These are phyloP conservation scores for Hemisphaericaspora lyxosophila DNA, from an alignment of 1,139 yeast genomes.

Conservation along the genomic window DNA sequence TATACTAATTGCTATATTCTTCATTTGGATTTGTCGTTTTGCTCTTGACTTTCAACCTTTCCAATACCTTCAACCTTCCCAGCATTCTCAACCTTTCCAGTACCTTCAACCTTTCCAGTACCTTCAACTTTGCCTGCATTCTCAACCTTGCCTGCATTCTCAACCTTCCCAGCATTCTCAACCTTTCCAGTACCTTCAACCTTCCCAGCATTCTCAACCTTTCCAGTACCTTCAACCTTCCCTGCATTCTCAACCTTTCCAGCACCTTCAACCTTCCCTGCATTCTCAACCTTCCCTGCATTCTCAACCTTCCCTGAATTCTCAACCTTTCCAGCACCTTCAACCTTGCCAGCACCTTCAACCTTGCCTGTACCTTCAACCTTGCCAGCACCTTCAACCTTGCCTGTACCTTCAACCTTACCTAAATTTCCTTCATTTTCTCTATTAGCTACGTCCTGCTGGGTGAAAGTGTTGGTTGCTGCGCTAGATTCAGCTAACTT, in stretches of 20 bases:
- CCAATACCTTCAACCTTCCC: neutral
- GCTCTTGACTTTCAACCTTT: neutral
- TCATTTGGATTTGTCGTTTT: too few species aligned
- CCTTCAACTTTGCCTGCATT: slow-evolving; percentile 1
- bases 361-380: neutral
- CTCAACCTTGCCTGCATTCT: neutral
- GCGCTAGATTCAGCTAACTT: slow-evolving; percentile 6
- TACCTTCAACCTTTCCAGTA: neutral
- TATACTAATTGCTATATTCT: too few species aligned
- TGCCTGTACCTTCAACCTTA: neutral
- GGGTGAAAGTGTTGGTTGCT: too few species aligned
- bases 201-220: neutral
- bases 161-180: neutral
- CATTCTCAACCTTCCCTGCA: neutral
- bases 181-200: neutral
- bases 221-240: neutral
- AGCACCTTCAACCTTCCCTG: neutral
- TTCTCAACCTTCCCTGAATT: neutral
- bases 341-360: neutral
- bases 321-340: neutral
- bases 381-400: neutral
- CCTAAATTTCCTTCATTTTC: too few species aligned
- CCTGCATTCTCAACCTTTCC: neutral
- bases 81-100: neutral
- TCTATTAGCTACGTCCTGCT: slow-evolving; percentile 1